phyloP scores from a whole-genome alignment of 148 eudicot species.

The Chenopodium album region DNA sequence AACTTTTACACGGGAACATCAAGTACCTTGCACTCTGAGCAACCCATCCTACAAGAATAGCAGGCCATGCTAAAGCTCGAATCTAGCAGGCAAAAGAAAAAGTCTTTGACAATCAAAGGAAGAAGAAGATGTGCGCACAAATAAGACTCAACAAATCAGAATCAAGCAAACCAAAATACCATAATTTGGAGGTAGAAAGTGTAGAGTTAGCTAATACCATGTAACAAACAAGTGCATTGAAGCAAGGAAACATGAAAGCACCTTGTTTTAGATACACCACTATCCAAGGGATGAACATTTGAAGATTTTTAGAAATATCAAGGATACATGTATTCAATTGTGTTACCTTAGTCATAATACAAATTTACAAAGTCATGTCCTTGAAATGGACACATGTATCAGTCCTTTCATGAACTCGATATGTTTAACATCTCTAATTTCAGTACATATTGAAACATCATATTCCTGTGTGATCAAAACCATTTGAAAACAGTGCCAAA shows the following conservation, averaged over 20 bases:
- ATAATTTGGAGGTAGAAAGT: neutral
- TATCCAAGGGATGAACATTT: neutral
- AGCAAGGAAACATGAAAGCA: neutral
- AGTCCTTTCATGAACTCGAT: neutral
- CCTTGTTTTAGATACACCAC: neutral
- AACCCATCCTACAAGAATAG: constrained; percentile 92
- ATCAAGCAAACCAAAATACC: neutral
- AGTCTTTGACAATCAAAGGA: neutral
- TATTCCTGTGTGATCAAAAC: neutral
- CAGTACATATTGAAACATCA: neutral
- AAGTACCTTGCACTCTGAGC: constrained; percentile 96
- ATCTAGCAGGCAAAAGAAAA: constrained; percentile 47
- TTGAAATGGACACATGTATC: neutral
- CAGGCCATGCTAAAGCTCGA: constrained; percentile 99
- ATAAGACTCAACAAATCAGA: constrained; percentile 1
- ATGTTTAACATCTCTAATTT: neutral
- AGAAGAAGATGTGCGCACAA: neutral
- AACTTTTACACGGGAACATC: neutral
- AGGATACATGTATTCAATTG: neutral
- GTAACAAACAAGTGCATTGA: neutral
- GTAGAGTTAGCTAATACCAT: neutral
- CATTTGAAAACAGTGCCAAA: neutral
- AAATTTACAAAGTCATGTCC: no score
- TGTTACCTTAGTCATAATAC: neutral
- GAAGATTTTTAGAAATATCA: neutral